Conservation (phyloP, 495 filamentous ascomycete genomes). For the Jackrogersella multiformis region DNA sequence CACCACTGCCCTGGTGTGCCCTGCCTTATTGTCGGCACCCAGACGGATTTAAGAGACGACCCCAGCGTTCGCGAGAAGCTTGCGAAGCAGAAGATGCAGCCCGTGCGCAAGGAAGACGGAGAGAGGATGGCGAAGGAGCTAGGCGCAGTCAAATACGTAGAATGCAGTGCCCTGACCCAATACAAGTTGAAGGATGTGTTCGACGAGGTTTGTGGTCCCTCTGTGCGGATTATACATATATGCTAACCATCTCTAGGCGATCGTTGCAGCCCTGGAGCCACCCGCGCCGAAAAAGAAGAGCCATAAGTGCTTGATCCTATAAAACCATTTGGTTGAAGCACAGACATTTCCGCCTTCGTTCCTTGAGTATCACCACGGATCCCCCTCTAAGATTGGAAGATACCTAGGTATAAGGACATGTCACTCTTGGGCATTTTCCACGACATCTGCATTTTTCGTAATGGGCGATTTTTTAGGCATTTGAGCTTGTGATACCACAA, state of each 20-base stretch:
- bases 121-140: conserved; percentile 96
- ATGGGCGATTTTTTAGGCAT: conserved; percentile 44
- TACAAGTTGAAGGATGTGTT: conserved; percentile 99
- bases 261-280: conserved; percentile 90
- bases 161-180: conserved; percentile 97
- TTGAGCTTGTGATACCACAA: conserved; percentile 40
- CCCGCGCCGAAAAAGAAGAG: conserved; percentile 73
- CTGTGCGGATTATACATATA: not conserved
- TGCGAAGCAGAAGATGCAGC: conserved; percentile 91
- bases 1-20: conserved; percentile 98
- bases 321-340: conserved; percentile 26
- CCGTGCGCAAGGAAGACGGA: conserved; percentile 89
- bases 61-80: conserved; percentile 89
- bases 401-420: conserved; percentile 22
- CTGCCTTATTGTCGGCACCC: conserved; percentile 97
- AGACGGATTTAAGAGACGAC: conserved; percentile 95
- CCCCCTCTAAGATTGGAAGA: conserved; percentile 28
- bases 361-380: conserved; percentile 15
- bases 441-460: conserved; percentile 42
- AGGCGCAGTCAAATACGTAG: conserved; percentile 96
- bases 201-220: conserved; percentile 79
- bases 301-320: conserved; percentile 63
- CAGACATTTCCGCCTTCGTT: conserved; percentile 19
- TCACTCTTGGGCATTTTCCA: conserved; percentile 26
- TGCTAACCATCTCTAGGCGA: too few species aligned